Percentiles rank a stretch among this genome's conserved stretches.
phyloP scores from a whole-genome alignment of 2,329 filamentous ascomycete genomes.

The Raffaelea arxii region DNA sequence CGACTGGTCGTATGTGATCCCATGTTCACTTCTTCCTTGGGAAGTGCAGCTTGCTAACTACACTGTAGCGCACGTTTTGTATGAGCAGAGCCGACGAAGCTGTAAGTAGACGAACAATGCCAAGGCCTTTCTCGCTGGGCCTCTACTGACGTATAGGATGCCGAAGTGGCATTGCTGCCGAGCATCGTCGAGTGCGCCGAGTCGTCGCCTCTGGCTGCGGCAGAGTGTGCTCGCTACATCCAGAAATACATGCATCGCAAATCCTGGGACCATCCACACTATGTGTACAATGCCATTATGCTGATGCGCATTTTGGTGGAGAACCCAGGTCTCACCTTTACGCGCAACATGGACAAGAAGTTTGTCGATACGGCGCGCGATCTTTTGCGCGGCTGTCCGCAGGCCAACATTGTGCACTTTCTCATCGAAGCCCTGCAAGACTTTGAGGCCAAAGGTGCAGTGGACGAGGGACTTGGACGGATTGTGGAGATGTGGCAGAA shows the following conservation, averaged over 20 bases:
- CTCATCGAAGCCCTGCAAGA: slow-evolving; percentile 77
- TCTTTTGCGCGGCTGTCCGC: slow-evolving; percentile 59
- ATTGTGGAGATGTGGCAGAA: slow-evolving; percentile 82
- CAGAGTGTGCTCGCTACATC: slow-evolving; percentile 69
- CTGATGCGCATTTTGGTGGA: slow-evolving; percentile 83
- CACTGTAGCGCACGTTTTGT: slow-evolving; percentile 8
- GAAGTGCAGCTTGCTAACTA: not conserved
- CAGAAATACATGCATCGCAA: slow-evolving; percentile 74
- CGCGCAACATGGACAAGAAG: slow-evolving; percentile 77
- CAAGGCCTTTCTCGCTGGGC: too few relatives aligned
- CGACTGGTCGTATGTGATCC: slow-evolving; percentile 9
- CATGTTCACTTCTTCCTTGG: not conserved
- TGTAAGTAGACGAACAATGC: too few relatives aligned
- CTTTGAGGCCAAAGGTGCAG: slow-evolving; percentile 60
- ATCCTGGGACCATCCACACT: slow-evolving; percentile 52
- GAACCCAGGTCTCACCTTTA: slow-evolving; percentile 85
- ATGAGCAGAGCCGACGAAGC: slow-evolving; percentile 7
- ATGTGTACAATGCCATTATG: slow-evolving; percentile 96
- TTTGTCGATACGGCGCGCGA: slow-evolving; percentile 71
- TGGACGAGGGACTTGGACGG: slow-evolving; percentile 63
- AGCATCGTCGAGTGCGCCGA: slow-evolving; percentile 92
- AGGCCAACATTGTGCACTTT: slow-evolving; percentile 73
- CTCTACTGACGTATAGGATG: slow-evolving; percentile 43
- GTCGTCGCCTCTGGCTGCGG: slow-evolving; percentile 77
- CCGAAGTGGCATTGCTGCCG: slow-evolving; percentile 87